Conservation (phyloP, 73 alveolate species). For the Loxodes magnus region DNA sequence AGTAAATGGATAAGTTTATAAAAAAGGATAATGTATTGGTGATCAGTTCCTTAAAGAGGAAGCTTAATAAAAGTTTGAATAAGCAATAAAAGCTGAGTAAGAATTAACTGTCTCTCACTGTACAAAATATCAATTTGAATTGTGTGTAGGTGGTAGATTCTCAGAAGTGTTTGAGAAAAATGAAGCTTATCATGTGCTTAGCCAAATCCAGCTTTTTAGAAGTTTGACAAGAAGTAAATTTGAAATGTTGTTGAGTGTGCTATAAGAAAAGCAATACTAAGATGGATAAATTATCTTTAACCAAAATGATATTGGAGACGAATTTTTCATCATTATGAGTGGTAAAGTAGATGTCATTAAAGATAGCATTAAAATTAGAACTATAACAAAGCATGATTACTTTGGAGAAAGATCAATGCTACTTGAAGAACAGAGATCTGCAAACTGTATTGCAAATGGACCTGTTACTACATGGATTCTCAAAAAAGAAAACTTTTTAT, state of each 20-base stretch:
- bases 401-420: constrained; percentile 44
- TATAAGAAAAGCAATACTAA: constrained; percentile 6
- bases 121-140: constrained; percentile 11
- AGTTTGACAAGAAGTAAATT: constrained; percentile 22
- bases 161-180: constrained; percentile 8
- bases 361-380: constrained; percentile 21
- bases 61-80: constrained; percentile 11
- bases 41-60: constrained; percentile 11
- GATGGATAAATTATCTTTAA: constrained; percentile 18
- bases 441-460: constrained; percentile 36
- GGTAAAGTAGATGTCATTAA: constrained; percentile 33
- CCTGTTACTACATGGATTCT: constrained; percentile 31
- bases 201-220: constrained; percentile 26
- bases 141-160: constrained; percentile 1
- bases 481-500: constrained; percentile 24
- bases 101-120: constrained; percentile 3
- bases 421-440: constrained; percentile 27
- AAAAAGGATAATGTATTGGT: not conserved
- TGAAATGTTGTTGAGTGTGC: constrained; percentile 19
- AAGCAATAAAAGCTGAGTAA: not conserved
- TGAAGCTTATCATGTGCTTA: constrained; percentile 14
- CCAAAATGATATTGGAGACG: constrained; percentile 19
- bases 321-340: constrained; percentile 30
- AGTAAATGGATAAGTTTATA: not conserved
- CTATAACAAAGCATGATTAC: constrained; percentile 38